phyloP scores from a whole-genome alignment of 495 filamentous ascomycete genomes.

The Aspergillus cavernicola region DNA sequence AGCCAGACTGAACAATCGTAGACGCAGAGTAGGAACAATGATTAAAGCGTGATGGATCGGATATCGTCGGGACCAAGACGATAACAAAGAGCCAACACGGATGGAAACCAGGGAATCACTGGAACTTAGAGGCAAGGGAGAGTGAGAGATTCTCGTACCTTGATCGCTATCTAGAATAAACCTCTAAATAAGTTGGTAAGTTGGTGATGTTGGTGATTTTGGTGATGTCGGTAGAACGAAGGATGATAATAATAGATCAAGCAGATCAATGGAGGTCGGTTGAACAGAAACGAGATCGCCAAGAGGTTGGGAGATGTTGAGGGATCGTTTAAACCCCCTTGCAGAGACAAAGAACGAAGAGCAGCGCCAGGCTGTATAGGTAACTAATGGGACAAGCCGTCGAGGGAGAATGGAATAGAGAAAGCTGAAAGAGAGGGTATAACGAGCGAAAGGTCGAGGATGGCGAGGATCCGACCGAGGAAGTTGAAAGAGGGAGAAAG shows the following conservation, averaged over 20 bases:
- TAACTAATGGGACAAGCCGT: no score
- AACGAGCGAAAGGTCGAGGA: slow-evolving; percentile 13
- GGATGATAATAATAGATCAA: slow-evolving; percentile 8
- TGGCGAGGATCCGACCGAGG: slow-evolving; percentile 10
- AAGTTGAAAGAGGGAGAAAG: slow-evolving; percentile 24
- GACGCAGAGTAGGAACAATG: slow-evolving; percentile 6
- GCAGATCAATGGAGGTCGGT: slow-evolving; percentile 11
- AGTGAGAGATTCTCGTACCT: slow-evolving; percentile 13
- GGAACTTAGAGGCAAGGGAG: background rate
- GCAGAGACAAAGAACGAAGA: slow-evolving; percentile 15
- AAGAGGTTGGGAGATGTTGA: slow-evolving; percentile 18
- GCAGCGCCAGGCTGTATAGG: slow-evolving; percentile 38
- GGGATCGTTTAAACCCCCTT: slow-evolving; percentile 24
- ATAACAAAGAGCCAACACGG: slow-evolving; percentile 13
- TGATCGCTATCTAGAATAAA: background rate
- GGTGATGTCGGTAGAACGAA: slow-evolving; percentile 9
- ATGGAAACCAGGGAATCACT: background rate
- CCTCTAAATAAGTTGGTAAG: no score
- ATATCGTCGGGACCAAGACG: slow-evolving; percentile 7
- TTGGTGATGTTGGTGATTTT: no score
- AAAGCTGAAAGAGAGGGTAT: slow-evolving; percentile 15
- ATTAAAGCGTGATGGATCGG: slow-evolving; percentile 4
- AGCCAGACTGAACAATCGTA: slow-evolving; percentile 11
- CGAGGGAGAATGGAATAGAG: slow-evolving; percentile 26
- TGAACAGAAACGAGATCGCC: slow-evolving; percentile 8